Evolutionary conservation across 192 early-diverging fungal genomes (phyloP).

Genomic region (Linnemannia exigua): DNA sequence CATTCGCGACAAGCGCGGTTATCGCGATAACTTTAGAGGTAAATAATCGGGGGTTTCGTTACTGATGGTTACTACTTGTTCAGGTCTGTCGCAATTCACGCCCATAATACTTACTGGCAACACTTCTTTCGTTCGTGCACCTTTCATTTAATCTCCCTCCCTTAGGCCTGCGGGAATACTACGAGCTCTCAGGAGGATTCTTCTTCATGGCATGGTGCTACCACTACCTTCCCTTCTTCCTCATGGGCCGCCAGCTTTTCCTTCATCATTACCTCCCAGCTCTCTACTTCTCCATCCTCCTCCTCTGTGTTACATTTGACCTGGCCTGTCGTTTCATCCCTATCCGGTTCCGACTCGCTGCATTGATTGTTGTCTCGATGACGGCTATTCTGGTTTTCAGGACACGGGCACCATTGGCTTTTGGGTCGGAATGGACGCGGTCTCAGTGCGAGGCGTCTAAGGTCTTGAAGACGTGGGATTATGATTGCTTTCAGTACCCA

Average conservation of each 20-base stretch:
- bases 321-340: conserved; percentile 76
- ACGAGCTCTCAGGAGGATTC: conserved; percentile 73
- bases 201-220: conserved; percentile 84
- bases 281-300: conserved; percentile 88
- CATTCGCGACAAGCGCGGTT: conserved; percentile 71
- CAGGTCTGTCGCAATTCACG: too few relatives aligned
- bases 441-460: conserved; percentile 83
- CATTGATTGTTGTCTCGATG: conserved; percentile 64
- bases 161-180: conserved; percentile 62
- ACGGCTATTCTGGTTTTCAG: conserved; percentile 76
- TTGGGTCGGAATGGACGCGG: conserved; percentile 84
- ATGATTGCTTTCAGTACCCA: conserved; percentile 70
- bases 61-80: neutral
- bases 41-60: neutral
- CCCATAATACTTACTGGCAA: conserved; percentile 1
- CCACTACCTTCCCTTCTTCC: conserved; percentile 92
- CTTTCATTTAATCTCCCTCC: conserved; percentile 30
- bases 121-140: neutral
- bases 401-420: conserved; percentile 82
- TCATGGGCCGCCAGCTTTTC: conserved; percentile 93
- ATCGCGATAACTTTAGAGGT: conserved; percentile 60
- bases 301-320: conserved; percentile 81
- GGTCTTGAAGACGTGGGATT: conserved; percentile 89
- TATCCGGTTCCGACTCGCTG: conserved; percentile 61
- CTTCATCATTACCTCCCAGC: conserved; percentile 96